Evolutionary conservation across 192 early-diverging fungal species (phyloP).

Genomic region (Gonapodya prolifera): DNA sequence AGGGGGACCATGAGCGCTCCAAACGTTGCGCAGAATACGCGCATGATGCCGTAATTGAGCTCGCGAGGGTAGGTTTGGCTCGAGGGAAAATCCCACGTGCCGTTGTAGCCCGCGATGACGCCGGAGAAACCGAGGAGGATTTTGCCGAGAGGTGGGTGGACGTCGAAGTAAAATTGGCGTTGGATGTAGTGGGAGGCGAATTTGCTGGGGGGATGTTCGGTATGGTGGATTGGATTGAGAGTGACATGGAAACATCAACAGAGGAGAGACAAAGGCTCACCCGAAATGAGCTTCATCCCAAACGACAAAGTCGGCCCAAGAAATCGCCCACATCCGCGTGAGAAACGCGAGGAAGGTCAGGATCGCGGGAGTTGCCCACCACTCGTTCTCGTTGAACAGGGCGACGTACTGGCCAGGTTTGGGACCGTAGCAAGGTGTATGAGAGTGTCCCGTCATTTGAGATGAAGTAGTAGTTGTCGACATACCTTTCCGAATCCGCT

Average conservation of each 20-base stretch:
- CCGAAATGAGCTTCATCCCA: too few relatives aligned
- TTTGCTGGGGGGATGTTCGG: slow-evolving; percentile 25
- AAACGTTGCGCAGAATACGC: slow-evolving; percentile 75
- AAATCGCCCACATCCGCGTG: not conserved
- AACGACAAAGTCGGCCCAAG: not conserved
- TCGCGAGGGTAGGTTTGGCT: slow-evolving; percentile 62
- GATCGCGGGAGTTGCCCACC: not conserved
- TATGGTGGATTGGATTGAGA: not conserved
- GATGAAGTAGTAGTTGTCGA: too few relatives aligned
- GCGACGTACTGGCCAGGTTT: too few relatives aligned
- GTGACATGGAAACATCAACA: too few relatives aligned
- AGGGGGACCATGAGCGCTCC: slow-evolving; percentile 78
- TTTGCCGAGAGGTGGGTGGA: slow-evolving; percentile 96
- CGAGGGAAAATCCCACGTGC: slow-evolving; percentile 72
- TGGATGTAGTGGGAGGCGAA: slow-evolving; percentile 93
- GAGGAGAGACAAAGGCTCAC: too few relatives aligned
- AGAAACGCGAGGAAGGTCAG: not conserved
- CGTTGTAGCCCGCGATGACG: slow-evolving; percentile 70
- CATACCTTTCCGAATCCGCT: too few relatives aligned
- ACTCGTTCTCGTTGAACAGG: too few relatives aligned
- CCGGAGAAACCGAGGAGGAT: slow-evolving; percentile 85
- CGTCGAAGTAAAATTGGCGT: slow-evolving; percentile 90
- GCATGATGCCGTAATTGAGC: slow-evolving; percentile 79
- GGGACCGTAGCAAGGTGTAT: too few relatives aligned
- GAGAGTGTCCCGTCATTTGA: too few relatives aligned